phyloP scores from a whole-genome alignment of 1,139 yeast species.

The Saccharomyces hybrid region DNA sequence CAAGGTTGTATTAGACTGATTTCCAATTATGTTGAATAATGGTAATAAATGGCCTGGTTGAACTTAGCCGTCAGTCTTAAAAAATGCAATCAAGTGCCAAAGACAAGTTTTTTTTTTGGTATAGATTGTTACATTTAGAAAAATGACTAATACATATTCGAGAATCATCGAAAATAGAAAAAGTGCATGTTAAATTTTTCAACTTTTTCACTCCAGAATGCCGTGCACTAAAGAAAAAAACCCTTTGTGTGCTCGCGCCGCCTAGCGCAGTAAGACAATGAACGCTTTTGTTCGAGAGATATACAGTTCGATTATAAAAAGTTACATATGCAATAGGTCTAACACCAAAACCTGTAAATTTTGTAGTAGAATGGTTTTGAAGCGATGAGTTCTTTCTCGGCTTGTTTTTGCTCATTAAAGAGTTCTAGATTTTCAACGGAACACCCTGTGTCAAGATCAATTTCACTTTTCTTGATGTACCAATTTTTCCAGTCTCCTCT shows the following conservation, averaged over 20 bases:
- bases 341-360: slow-evolving; percentile 13
- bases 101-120: not conserved
- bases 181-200: not conserved
- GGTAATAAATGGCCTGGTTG: not conserved
- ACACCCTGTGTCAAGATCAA: slow-evolving; percentile 65
- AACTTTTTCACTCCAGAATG: not conserved
- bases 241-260: not conserved
- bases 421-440: slow-evolving; percentile 61
- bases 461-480: slow-evolving; percentile 42
- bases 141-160: not conserved
- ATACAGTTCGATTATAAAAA: not conserved
- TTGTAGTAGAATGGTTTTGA: slow-evolving; percentile 12
- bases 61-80: not conserved
- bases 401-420: slow-evolving; percentile 52
- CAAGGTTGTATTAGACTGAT: not conserved
- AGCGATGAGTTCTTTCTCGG: slow-evolving; percentile 31
- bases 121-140: not conserved
- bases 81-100: not conserved
- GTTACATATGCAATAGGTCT: not conserved
- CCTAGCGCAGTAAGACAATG: not conserved
- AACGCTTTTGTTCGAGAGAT: not conserved
- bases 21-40: slow-evolving; percentile 1
- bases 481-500: slow-evolving; percentile 44
- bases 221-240: not conserved
- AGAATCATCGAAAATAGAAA: not conserved